Conservation (phyloP, 805 yeast genomes). For the Hermanozyma aechmeae region DNA sequence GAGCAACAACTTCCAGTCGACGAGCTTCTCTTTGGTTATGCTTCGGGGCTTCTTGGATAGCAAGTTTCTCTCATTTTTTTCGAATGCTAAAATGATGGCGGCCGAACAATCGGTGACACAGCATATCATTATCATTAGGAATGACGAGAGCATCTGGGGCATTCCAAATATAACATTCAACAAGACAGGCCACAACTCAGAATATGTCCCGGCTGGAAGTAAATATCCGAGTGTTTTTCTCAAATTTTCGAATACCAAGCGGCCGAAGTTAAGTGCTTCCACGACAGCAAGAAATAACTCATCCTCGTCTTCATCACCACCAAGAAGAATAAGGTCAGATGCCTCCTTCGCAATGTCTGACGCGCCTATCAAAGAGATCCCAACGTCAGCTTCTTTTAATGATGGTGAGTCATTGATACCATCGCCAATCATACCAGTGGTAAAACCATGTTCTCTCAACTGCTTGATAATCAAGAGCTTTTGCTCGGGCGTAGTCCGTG, state of each 20-base stretch:
- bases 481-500: slow-evolving; percentile 40
- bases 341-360: slow-evolving; percentile 31
- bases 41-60: slow-evolving; percentile 34
- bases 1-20: slow-evolving; percentile 25
- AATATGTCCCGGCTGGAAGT: slow-evolving; percentile 43
- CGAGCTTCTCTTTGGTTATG: slow-evolving; percentile 31
- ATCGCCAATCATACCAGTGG: slow-evolving; percentile 29
- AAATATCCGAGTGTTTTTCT: slow-evolving; percentile 38
- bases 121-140: slow-evolving; percentile 42
- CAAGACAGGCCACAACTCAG: slow-evolving; percentile 44
- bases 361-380: slow-evolving; percentile 19
- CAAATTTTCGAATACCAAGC: slow-evolving; percentile 41
- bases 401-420: slow-evolving; percentile 29
- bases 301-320: slow-evolving; percentile 8
- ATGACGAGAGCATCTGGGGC: slow-evolving; percentile 41
- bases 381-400: slow-evolving; percentile 25
- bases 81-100: slow-evolving; percentile 36
- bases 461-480: slow-evolving; percentile 40
- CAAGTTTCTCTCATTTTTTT: slow-evolving; percentile 33
- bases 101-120: slow-evolving; percentile 39
- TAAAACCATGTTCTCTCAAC: slow-evolving; percentile 23
- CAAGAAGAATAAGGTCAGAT: slow-evolving; percentile 20
- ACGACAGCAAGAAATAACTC: slow-evolving; percentile 16
- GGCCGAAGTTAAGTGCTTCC: slow-evolving; percentile 31
- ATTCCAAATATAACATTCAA: slow-evolving; percentile 39